A percentile compares a stretch with the other conserved stretches of the same genome.
These are phyloP conservation scores for Penicillium pulvis DNA, from an alignment of 495 filamentous ascomycete species.

Conservation along the genomic window DNA sequence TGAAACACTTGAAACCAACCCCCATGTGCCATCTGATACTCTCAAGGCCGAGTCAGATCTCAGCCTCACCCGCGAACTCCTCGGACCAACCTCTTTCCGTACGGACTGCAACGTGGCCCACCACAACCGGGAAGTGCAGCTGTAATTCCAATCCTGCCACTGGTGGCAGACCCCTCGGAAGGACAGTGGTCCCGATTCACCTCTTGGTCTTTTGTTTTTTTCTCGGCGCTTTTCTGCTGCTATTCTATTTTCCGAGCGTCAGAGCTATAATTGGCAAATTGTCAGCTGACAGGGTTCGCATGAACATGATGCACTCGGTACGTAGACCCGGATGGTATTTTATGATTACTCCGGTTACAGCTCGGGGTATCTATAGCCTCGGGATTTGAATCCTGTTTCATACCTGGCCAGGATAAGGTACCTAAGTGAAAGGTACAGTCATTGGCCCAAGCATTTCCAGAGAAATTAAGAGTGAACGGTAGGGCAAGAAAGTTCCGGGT, in stretches of 20 bases:
- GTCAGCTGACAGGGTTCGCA: constrained; percentile 12
- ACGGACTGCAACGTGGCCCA: constrained; percentile 26
- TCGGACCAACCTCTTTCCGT: constrained; percentile 27
- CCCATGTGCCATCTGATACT: constrained; percentile 7
- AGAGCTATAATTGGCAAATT: constrained; percentile 8
- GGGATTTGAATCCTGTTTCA: constrained; percentile 13
- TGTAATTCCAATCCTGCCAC: constrained; percentile 21
- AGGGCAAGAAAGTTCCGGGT: constrained; percentile 1
- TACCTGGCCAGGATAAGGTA: constrained; percentile 3
- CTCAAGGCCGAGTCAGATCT: constrained; percentile 9
- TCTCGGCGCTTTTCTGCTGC: neutral
- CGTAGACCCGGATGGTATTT: neutral
- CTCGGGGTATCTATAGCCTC: neutral
- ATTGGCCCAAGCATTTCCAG: no score
- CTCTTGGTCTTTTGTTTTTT: neutral
- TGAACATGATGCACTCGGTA: neutral
- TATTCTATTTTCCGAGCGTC: neutral
- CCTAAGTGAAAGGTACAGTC: neutral
- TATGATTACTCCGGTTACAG: neutral
- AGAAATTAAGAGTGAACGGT: neutral
- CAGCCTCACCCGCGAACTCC: constrained; percentile 15
- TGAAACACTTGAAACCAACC: constrained; percentile 4
- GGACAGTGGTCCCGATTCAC: constrained; percentile 11
- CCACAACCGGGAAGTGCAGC: constrained; percentile 19
- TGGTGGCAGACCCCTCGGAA: constrained; percentile 4